Evolutionary conservation across 2,329 filamentous ascomycete species (phyloP).

Genomic region (Aspergillus tubingensis): DNA sequence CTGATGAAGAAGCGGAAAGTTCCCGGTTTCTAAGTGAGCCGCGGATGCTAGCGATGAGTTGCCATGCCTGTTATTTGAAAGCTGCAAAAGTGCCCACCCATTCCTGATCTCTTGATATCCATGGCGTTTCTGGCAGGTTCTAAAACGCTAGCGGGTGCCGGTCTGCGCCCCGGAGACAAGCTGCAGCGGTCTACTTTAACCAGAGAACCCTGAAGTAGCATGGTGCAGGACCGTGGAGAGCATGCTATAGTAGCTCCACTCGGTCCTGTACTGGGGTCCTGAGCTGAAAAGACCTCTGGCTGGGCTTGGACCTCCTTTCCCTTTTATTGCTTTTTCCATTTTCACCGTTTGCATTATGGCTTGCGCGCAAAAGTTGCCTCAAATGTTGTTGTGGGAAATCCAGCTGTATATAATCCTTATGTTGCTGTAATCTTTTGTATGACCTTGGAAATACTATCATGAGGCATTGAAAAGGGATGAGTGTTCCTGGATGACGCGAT

Average conservation of each 20-base stretch:
- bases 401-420: slow-evolving; percentile 23
- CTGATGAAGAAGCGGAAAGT: slow-evolving; percentile 64
- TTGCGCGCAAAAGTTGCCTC: slow-evolving; percentile 20
- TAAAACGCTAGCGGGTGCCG: slow-evolving; percentile 34
- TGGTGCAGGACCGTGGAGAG: not conserved
- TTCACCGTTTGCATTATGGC: slow-evolving; percentile 15
- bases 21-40: slow-evolving; percentile 24
- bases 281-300: not conserved
- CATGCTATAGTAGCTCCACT: not conserved
- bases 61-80: slow-evolving; percentile 23
- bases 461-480: slow-evolving; percentile 8
- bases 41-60: slow-evolving; percentile 24
- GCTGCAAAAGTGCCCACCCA: slow-evolving; percentile 27
- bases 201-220: not conserved
- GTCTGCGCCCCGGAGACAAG: slow-evolving; percentile 13
- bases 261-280: not conserved
- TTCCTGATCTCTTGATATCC: slow-evolving; percentile 44
- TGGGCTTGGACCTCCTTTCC: not conserved
- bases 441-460: slow-evolving; percentile 16
- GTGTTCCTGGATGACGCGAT: not conserved
- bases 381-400: slow-evolving; percentile 9
- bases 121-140: slow-evolving; percentile 43
- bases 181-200: not conserved
- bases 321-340: slow-evolving; percentile 11
- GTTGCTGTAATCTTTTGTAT: slow-evolving; percentile 15